Base-by-base conservation (phyloP, 148 eudicot species). In the Pharnaceum exiguum region DNA sequence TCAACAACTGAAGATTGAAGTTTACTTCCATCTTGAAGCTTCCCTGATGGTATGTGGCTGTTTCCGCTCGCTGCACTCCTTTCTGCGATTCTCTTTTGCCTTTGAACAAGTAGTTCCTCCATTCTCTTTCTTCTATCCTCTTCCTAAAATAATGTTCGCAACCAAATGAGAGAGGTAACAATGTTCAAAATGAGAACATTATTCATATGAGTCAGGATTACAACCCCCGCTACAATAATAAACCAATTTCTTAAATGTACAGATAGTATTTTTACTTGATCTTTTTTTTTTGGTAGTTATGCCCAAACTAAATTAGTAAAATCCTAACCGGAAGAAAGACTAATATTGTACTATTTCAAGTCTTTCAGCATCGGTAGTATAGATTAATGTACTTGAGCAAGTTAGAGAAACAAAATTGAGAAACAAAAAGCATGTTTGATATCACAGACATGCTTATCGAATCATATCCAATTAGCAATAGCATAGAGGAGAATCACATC, bases 61-160 rank as follows among this genome's bases (percentile, higher is more conserved):
- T 19, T 54, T 59, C 74, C 82, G 17, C 27, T 51, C 22, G 54
- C 36, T 52, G 76, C 66, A 63, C 85, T 84, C 74, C 84, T 86
- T 79, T 86, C 97, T 32, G 90, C 84, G 52, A 89, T 86, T 55
- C 90, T 73, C 68, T 81, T 89, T 66, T 86, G 76, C 50, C 95
- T 78, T 66, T 77, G 72, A 37, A 61, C 18, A 29, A 56, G 23
- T 48, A 86, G 26, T 60, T 81, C 84, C 66, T 89, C 97, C 70
- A 65, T 73, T 78, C 69, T 83, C 82, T 72, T 89, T 65, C 79
- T 75, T 29, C 69, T 72, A 52, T 83, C 95, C 56, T 86, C 95
- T 26, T 89, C 97, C 90, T 89, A 79, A 18, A 50, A 17, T 31
- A 51, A 17, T 48, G 31, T 45, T 22, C 2, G 32, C 19, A 17